Percentiles rank a stretch among this genome's conserved stretches.
phyloP scores from a whole-genome alignment of 306 rosid species.

The Psophocarpus tetragonolobus region DNA sequence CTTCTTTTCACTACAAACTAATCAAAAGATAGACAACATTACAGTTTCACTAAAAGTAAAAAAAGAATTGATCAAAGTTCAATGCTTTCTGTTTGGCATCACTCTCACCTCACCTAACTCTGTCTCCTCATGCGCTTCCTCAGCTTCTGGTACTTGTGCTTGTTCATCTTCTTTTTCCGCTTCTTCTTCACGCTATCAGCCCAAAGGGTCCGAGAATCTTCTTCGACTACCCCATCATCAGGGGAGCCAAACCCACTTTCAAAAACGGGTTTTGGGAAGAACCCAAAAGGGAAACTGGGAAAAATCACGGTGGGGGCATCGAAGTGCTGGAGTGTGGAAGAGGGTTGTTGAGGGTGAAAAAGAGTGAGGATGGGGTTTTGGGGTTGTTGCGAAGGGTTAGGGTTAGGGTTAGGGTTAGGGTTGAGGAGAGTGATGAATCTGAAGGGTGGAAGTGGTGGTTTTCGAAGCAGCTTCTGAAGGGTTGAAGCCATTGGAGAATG shows the following conservation, averaged over 20 bases:
- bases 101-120: conserved; percentile 45
- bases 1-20: neutral
- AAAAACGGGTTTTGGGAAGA: conserved; percentile 42
- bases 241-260: conserved; percentile 32
- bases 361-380: conserved; percentile 25
- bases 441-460: conserved; percentile 24
- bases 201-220: conserved; percentile 59
- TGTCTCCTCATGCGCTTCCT: conserved; percentile 71
- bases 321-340: conserved; percentile 1
- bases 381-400: conserved; percentile 19
- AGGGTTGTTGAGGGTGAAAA: conserved; percentile 14
- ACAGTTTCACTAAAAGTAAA: neutral
- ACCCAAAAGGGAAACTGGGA: conserved; percentile 64
- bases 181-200: conserved; percentile 91
- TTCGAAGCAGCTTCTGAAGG: conserved; percentile 59
- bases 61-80: neutral
- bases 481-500: conserved; percentile 64
- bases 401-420: no score
- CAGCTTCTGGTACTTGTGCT: conserved; percentile 75
- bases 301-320: conserved; percentile 37
- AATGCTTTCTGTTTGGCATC: neutral
- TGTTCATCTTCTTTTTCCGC: conserved; percentile 84
- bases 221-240: conserved; percentile 33
- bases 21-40: neutral
- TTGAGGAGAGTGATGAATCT: conserved; percentile 39